phyloP scores from a whole-genome alignment of 768 basidiomycete species.

The Rossbeevera mucosa region DNA sequence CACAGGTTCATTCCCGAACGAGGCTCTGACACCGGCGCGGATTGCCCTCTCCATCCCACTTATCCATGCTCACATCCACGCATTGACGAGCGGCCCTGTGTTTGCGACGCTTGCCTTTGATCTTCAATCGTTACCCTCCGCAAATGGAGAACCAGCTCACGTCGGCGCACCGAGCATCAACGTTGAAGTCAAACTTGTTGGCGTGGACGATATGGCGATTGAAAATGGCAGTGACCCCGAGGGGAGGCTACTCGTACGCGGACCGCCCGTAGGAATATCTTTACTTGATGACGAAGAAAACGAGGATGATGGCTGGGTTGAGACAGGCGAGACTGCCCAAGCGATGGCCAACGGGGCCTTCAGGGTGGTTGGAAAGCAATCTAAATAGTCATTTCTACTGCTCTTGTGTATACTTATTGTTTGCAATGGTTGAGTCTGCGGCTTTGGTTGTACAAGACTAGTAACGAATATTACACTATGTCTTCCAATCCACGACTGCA shows the following conservation, averaged over 20 bases:
- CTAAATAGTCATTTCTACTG: neutral
- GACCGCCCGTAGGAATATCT: conserved; percentile 65
- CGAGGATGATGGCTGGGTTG: conserved; percentile 42
- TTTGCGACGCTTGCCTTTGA: conserved; percentile 83
- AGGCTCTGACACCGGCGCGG: conserved; percentile 56
- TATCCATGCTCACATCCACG: conserved; percentile 58
- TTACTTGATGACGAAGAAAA: conserved; percentile 27
- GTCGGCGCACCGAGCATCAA: conserved; percentile 83
- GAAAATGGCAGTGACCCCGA: conserved; percentile 64
- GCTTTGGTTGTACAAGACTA: neutral
- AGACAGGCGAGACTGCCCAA: conserved; percentile 39
- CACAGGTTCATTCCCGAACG: conserved; percentile 48
- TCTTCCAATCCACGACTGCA: conserved; percentile 10
- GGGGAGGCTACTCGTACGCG: conserved; percentile 60
- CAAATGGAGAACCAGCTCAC: conserved; percentile 36
- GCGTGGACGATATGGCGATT: conserved; percentile 58
- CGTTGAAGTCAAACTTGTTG: conserved; percentile 75
- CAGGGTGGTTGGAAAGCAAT: conserved; percentile 24
- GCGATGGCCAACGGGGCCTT: conserved; percentile 71
- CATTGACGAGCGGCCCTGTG: conserved; percentile 67
- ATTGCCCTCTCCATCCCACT: conserved; percentile 75
- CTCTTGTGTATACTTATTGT: neutral
- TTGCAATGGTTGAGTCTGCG: neutral
- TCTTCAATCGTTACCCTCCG: conserved; percentile 63
- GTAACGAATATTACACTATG: neutral